Conservation (phyloP, 371 early-diverging fungal genomes). For the Synchytrium microbalum region DNA sequence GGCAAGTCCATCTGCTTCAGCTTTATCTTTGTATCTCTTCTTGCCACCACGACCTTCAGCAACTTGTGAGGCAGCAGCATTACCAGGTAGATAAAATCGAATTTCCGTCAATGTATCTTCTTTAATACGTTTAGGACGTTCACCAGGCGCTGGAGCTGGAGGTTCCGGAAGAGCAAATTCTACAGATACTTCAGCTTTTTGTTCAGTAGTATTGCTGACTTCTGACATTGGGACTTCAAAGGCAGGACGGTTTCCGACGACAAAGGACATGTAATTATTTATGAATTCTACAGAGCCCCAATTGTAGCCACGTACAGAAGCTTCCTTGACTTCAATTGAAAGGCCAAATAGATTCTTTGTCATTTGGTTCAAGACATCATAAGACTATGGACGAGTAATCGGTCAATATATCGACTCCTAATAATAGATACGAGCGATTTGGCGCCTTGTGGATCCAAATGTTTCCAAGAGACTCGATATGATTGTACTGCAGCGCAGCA, state of each 20-base stretch:
- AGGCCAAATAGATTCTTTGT: constrained; percentile 61
- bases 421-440: constrained; percentile 4
- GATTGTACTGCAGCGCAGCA: neutral
- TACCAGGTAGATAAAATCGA: constrained; percentile 88
- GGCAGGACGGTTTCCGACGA: constrained; percentile 69
- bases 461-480: constrained; percentile 10
- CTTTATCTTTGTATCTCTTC: constrained; percentile 22
- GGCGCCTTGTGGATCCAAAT: neutral
- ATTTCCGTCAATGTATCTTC: constrained; percentile 86
- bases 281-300: constrained; percentile 39
- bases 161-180: constrained; percentile 51
- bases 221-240: constrained; percentile 87
- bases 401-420: neutral
- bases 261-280: constrained; percentile 71
- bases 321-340: constrained; percentile 70
- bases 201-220: constrained; percentile 81
- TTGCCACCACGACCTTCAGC: constrained; percentile 17
- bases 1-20: neutral
- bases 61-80: constrained; percentile 51
- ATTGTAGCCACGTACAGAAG: constrained; percentile 89
- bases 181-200: constrained; percentile 87
- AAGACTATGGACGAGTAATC: constrained; percentile 44
- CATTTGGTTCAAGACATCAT: constrained; percentile 64
- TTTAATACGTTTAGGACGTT: constrained; percentile 23
- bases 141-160: constrained; percentile 26